Conservation (phyloP, 1,284 basidiomycete genomes). For the Malassezia obtusa region DNA sequence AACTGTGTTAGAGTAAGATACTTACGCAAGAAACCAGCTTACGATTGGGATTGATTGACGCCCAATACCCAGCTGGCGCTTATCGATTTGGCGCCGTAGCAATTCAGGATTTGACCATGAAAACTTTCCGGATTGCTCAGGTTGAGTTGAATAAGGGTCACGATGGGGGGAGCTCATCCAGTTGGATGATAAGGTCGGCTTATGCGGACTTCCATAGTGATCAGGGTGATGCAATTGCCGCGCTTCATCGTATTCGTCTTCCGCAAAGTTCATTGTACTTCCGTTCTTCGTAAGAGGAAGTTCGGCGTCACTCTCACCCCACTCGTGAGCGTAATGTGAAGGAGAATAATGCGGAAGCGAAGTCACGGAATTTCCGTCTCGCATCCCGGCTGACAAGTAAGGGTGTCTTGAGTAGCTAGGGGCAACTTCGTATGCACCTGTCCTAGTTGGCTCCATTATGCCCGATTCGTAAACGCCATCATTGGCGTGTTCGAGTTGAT, state of each 20-base stretch:
- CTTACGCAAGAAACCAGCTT: constrained; percentile 51
- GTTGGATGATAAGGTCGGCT: constrained; percentile 19
- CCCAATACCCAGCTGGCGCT: constrained; percentile 62
- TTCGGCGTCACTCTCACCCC: constrained; percentile 22
- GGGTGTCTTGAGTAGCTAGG: neutral
- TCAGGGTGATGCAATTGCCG: constrained; percentile 22
- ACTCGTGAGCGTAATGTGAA: neutral
- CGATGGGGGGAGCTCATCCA: constrained; percentile 1
- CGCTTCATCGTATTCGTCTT: constrained; percentile 39
- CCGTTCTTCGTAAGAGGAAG: constrained; percentile 27
- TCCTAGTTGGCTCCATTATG: neutral
- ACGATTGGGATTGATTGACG: constrained; percentile 67
- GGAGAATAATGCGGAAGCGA: neutral
- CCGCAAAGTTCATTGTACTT: constrained; percentile 36
- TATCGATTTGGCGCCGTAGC: constrained; percentile 39
- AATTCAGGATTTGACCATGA: constrained; percentile 21
- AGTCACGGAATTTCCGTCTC: neutral
- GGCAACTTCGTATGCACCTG: neutral
- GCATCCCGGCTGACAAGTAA: neutral
- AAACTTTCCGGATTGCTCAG: neutral
- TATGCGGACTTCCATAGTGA: constrained; percentile 9
- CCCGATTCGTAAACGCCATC: neutral
- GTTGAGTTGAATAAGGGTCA: neutral
- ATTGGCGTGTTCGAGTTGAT: neutral
- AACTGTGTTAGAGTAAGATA: constrained; percentile 2